A percentile compares a stretch with the other conserved stretches of the same genome.
phyloP scores from a whole-genome alignment of 768 basidiomycete genomes.

The Arthromyces matolae region DNA sequence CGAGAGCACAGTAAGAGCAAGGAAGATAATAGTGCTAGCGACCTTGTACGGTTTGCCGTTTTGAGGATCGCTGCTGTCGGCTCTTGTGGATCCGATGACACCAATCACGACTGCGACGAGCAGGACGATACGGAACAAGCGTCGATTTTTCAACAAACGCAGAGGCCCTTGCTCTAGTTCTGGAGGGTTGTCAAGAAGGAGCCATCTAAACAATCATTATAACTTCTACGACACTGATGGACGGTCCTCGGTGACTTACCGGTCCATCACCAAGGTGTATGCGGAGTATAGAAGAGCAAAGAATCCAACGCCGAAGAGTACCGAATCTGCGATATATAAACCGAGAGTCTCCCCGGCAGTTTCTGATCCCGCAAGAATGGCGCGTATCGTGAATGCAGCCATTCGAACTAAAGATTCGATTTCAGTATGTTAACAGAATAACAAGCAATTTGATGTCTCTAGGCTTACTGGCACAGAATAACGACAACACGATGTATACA shows the following conservation, averaged over 20 bases:
- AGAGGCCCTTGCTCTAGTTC: constrained; percentile 16
- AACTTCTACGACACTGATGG: neutral
- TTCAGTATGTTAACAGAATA: neutral
- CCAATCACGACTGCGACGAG: constrained; percentile 30
- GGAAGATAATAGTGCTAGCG: constrained; percentile 34
- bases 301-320: constrained; percentile 40
- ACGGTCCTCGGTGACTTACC: constrained; percentile 28
- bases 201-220: constrained; percentile 13
- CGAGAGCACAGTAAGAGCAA: constrained; percentile 32
- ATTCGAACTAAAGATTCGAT: constrained; percentile 32
- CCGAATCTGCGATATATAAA: constrained; percentile 35
- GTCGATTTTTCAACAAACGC: constrained; percentile 26
- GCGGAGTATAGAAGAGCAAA: constrained; percentile 40
- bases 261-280: constrained; percentile 38
- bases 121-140: constrained; percentile 28
- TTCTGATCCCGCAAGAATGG: constrained; percentile 29
- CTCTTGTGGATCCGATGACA: constrained; percentile 25
- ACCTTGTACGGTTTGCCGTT: constrained; percentile 25
- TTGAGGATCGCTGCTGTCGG: constrained; percentile 12
- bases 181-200: constrained; percentile 12
- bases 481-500: constrained; percentile 28
- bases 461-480: constrained; percentile 38
- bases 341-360: constrained; percentile 28
- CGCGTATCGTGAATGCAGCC: constrained; percentile 37
- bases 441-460: neutral